A percentile compares a stretch with the other conserved stretches of the same genome.
These are phyloP conservation scores for Irpex sp. DNA, from an alignment of 1,284 basidiomycete genomes.

Conservation along the genomic window DNA sequence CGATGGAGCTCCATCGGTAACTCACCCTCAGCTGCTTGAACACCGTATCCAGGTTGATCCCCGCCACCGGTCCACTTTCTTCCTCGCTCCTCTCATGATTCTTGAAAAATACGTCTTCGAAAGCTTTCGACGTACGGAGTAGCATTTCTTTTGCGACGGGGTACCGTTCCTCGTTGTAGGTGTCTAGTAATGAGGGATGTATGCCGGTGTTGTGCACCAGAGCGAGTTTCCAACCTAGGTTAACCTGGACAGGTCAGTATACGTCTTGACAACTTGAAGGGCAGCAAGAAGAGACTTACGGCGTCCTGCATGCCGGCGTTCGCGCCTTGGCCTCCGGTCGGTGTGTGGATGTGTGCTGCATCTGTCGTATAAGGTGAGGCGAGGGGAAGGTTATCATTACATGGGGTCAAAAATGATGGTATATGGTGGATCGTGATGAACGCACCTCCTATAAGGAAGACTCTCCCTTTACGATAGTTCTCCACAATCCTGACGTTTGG, in stretches of 20 bases:
- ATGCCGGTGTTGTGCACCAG: slow-evolving; percentile 18
- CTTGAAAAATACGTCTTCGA: not conserved
- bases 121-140: not conserved
- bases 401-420: too few relatives aligned
- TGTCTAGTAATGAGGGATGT: slow-evolving; percentile 11
- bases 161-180: slow-evolving; percentile 17
- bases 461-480: slow-evolving; percentile 23
- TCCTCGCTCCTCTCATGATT: too few relatives aligned
- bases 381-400: too few relatives aligned
- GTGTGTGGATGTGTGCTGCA: not conserved
- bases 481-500: slow-evolving; percentile 29
- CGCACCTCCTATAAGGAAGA: slow-evolving; percentile 13
- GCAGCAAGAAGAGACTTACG: not conserved
- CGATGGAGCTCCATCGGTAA: slow-evolving; percentile 27
- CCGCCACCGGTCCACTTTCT: not conserved
- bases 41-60: not conserved
- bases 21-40: slow-evolving; percentile 29
- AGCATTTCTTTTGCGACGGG: slow-evolving; percentile 23
- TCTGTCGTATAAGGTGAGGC: not conserved
- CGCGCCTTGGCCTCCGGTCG: slow-evolving; percentile 13
- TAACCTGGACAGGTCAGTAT: slow-evolving; percentile 8
- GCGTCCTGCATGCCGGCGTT: slow-evolving; percentile 14
- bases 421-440: not conserved
- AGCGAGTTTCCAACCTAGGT: slow-evolving; percentile 24
- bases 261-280: too few relatives aligned